Percentiles rank a stretch among this genome's conserved stretches.
Evolutionary conservation across 192 early-diverging fungal genomes (phyloP).

Genomic region (Lobulomyces angularis): DNA sequence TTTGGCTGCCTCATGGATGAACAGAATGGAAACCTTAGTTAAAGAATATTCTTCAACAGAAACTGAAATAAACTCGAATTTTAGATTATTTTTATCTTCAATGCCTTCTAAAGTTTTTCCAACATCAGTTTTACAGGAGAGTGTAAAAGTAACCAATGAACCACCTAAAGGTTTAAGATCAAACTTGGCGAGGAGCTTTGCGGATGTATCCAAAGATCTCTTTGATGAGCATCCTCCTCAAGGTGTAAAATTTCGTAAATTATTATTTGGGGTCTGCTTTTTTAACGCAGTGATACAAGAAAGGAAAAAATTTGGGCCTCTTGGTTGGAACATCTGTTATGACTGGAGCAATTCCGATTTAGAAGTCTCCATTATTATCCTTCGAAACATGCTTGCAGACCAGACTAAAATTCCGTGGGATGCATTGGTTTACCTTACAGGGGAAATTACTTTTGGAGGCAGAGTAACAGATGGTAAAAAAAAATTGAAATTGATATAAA

Average conservation of each 20-base stretch:
- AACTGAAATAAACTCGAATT: constrained; percentile 33
- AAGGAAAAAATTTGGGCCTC: constrained; percentile 48
- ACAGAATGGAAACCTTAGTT: constrained; percentile 33
- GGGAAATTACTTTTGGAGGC: constrained; percentile 53
- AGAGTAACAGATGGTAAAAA: constrained; percentile 50
- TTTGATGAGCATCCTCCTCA: constrained; percentile 47
- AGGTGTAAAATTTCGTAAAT: constrained; percentile 38
- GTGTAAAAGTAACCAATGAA: constrained; percentile 53
- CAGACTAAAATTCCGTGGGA: constrained; percentile 41
- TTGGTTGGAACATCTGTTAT: constrained; percentile 51
- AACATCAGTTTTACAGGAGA: constrained; percentile 41
- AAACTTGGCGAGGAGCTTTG: constrained; percentile 45
- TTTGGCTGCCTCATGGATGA: constrained; percentile 51
- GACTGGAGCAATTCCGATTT: constrained; percentile 48
- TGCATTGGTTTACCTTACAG: constrained; percentile 40
- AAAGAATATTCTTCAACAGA: constrained; percentile 39
- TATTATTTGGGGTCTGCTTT: constrained; percentile 51
- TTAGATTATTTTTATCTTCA: constrained; percentile 46
- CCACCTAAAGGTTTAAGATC: constrained; percentile 49
- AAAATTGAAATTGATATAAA: no score
- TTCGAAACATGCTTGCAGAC: constrained; percentile 37
- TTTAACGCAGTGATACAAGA: constrained; percentile 55
- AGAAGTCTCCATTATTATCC: constrained; percentile 35
- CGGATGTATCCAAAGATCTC: constrained; percentile 37
- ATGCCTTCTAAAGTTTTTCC: constrained; percentile 55